Percentiles rank a stretch among this genome's conserved stretches.
phyloP scores from a whole-genome alignment of 176 grass and related monocot genomes.

The Triticum monococcum region DNA sequence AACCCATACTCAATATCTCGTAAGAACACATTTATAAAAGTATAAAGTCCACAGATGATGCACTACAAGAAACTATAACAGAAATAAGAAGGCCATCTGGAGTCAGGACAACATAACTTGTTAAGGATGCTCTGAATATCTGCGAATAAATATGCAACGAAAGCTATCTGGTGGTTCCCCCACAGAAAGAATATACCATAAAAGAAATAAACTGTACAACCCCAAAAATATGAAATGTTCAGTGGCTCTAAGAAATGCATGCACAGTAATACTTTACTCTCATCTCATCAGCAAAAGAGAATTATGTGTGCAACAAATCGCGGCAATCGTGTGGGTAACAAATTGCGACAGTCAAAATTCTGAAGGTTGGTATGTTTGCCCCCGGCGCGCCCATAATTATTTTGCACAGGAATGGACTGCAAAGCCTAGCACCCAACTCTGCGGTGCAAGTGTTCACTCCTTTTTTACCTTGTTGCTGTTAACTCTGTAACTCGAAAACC shows the following conservation, averaged over 20 bases:
- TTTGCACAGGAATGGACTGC: neutral
- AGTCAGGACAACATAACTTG: neutral
- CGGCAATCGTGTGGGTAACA: too few relatives aligned
- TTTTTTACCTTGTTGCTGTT: neutral
- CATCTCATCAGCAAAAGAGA: neutral
- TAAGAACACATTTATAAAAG: slow-evolving; percentile 4
- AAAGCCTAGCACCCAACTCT: neutral
- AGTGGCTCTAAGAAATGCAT: neutral
- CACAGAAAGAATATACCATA: neutral
- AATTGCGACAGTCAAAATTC: neutral
- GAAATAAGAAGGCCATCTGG: neutral
- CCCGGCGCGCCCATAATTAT: neutral
- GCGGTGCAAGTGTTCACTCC: neutral
- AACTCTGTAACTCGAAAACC: slow-evolving; percentile 1
- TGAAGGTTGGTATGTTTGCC: neutral
- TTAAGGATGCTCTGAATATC: neutral
- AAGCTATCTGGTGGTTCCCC: neutral
- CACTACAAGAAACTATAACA: neutral
- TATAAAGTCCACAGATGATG: neutral
- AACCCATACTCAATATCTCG: slow-evolving; percentile 62
- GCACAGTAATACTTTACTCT: neutral
- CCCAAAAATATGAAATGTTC: neutral
- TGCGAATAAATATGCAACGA: neutral
- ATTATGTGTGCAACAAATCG: neutral
- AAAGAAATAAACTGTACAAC: neutral